Evolutionary conservation across 1,284 basidiomycete genomes (phyloP).

Genomic region (Rhodotorula sp.): DNA sequence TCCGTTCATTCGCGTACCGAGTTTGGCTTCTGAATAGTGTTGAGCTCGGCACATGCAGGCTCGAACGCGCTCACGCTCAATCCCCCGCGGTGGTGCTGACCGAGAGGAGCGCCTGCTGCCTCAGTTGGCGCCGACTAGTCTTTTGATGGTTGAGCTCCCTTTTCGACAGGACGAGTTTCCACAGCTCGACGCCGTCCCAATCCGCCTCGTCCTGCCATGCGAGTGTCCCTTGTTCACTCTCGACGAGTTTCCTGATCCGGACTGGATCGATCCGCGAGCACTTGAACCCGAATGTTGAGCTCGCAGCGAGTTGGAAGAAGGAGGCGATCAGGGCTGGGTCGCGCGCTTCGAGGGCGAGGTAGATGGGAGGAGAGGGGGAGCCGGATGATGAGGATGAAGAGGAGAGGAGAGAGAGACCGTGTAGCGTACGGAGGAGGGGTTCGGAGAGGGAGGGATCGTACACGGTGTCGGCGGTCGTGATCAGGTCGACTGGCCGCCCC

Average conservation of each 20-base stretch:
- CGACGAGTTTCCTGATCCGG: conserved; percentile 58
- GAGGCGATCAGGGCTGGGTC: conserved; percentile 66
- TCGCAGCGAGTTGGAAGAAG: conserved; percentile 58
- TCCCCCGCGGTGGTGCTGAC: too few species aligned
- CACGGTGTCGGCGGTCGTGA: conserved; percentile 81
- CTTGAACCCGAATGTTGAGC: conserved; percentile 57
- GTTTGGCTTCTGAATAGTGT: too few species aligned
- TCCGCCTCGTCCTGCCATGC: conserved; percentile 62
- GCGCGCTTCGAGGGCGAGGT: conserved; percentile 72
- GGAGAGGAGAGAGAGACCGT: conserved; percentile 53
- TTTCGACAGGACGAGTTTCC: conserved; percentile 53
- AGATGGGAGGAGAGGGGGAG: conserved; percentile 51
- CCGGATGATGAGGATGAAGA: conserved; percentile 22
- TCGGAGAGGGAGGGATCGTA: conserved; percentile 65
- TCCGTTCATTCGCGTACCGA: too few species aligned
- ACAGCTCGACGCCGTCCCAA: conserved; percentile 75
- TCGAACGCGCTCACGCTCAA: too few species aligned
- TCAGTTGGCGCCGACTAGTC: background rate
- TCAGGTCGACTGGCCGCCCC: conserved; percentile 65
- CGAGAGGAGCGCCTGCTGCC: background rate
- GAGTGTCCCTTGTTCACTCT: conserved; percentile 24
- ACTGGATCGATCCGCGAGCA: conserved; percentile 62
- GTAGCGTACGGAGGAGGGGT: conserved; percentile 70
- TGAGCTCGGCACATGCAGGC: too few species aligned
- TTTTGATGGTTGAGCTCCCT: background rate